Base-by-base conservation (phyloP, 805 yeast species). In the Pichia phayaonensis region DNA sequence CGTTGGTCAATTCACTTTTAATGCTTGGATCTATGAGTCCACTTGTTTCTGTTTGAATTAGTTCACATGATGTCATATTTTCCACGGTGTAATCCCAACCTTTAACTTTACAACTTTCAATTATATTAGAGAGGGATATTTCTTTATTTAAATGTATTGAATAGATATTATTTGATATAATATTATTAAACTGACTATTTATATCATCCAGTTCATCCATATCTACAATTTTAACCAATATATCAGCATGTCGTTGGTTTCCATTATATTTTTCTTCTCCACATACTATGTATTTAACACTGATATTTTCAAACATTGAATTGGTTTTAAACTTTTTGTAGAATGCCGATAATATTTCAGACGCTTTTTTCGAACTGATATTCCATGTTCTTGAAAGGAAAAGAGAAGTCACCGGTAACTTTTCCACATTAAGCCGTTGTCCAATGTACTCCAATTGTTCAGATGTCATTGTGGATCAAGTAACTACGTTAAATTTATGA, bases 371-470 rank as follows among this genome's bases (percentile, higher is more conserved):
- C 11, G 55, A 53, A 1, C 60, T 49, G 2, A 64, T 42, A 27
- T 53, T 54, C 21, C 56, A 54, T 29, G 42, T 45, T 40, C 64
- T 46, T 15, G 67, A 60, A 15, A 64, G 49, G 31, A 44, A 52
- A 39, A 53, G 54, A 45, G 59, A 58, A 3, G 68, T 64, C 2
- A 63, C 44, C 2, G 68, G 67, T 40, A 50, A 52, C 23, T 54
- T 59, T 4, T 61, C 38, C 54, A 48, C 27, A 13, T 41, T 21
- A 15, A 46, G 41, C 20, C 44, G 29, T 20, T 15, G 27, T 4
- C 16, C 40, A 11, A 46, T 13, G 31, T 13, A 46, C 8, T 46
- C 44, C 12, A 40, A 23, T 26, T 21, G 40, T 27, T 46, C 34
- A 3, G 20, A 10, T 5, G 48, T 22, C 48, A 45, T 44, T 26